phyloP scores from a whole-genome alignment of 2,329 filamentous ascomycete species.

The Xylaria sp. region DNA sequence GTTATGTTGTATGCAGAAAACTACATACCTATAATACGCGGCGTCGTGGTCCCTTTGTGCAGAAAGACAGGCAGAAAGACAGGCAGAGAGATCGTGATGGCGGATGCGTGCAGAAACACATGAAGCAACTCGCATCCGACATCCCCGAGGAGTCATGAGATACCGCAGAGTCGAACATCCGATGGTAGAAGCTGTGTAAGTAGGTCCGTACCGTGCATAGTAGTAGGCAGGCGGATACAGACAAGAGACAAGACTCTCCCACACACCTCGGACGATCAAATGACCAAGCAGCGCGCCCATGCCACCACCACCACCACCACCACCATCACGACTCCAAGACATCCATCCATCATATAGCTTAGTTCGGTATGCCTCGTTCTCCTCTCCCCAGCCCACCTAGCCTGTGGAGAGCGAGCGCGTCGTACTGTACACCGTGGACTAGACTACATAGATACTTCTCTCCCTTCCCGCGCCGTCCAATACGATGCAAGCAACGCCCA shows the following conservation, averaged over 20 bases:
- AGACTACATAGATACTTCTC: no score
- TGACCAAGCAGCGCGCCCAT: slow-evolving; percentile 12
- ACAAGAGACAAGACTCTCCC: neutral
- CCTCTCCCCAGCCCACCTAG: neutral
- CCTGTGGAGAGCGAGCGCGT: neutral
- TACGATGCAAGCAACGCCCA: neutral
- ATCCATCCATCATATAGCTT: no score
- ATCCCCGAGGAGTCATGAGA: slow-evolving; percentile 14
- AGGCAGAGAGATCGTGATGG: no score
- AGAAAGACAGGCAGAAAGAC: neutral
- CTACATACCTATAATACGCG: neutral
- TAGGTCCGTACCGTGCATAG: neutral
- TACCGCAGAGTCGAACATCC: neutral
- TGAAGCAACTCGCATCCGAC: no score
- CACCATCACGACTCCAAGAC: no score
- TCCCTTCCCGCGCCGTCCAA: neutral
- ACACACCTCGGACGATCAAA: slow-evolving; percentile 14
- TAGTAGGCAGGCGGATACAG: neutral
- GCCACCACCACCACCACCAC: neutral
- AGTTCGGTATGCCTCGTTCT: no score
- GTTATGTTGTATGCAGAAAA: no score
- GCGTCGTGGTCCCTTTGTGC: slow-evolving; percentile 8
- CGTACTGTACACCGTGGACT: no score
- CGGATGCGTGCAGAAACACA: no score
- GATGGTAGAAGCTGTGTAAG: neutral